phyloP scores from a whole-genome alignment of 73 alveolate genomes.

The Tetrahymena elliotti region DNA sequence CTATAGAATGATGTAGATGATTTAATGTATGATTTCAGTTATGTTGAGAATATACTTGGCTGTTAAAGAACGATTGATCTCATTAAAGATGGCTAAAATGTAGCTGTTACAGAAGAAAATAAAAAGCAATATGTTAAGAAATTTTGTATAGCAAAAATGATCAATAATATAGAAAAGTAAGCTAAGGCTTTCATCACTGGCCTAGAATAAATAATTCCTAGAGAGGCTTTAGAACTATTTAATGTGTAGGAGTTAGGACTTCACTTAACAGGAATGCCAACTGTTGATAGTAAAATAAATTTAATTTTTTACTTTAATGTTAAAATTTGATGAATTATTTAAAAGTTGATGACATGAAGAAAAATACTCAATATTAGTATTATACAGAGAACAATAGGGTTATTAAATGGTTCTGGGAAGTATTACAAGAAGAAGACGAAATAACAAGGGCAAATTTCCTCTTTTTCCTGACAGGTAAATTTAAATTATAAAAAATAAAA shows the following conservation, averaged over 20 bases:
- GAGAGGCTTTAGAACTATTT: slow-evolving; percentile 61
- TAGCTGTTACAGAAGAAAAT: slow-evolving; percentile 68
- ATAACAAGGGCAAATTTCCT: slow-evolving; percentile 82
- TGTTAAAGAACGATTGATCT: slow-evolving; percentile 61
- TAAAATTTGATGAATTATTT: background rate
- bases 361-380: slow-evolving; percentile 71
- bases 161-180: slow-evolving; percentile 57
- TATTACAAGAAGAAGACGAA: slow-evolving; percentile 64
- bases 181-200: slow-evolving; percentile 73
- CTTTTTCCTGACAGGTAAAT: slow-evolving; percentile 75
- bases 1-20: slow-evolving; percentile 62
- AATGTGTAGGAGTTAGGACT: slow-evolving; percentile 30
- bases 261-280: background rate
- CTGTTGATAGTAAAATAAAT: slow-evolving; percentile 48
- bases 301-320: background rate
- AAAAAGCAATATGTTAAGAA: slow-evolving; percentile 66
- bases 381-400: slow-evolving; percentile 56
- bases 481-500: no score
- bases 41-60: slow-evolving; percentile 68
- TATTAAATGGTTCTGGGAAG: slow-evolving; percentile 80
- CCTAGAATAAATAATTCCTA: slow-evolving; percentile 71
- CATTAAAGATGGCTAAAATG: slow-evolving; percentile 66
- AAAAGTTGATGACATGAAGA: slow-evolving; percentile 63
- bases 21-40: slow-evolving; percentile 13
- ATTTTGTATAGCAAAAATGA: slow-evolving; percentile 57